These are phyloP conservation scores for Aeschynomene evenia DNA, from an alignment of 306 rosid species.

Conservation along the genomic window DNA sequence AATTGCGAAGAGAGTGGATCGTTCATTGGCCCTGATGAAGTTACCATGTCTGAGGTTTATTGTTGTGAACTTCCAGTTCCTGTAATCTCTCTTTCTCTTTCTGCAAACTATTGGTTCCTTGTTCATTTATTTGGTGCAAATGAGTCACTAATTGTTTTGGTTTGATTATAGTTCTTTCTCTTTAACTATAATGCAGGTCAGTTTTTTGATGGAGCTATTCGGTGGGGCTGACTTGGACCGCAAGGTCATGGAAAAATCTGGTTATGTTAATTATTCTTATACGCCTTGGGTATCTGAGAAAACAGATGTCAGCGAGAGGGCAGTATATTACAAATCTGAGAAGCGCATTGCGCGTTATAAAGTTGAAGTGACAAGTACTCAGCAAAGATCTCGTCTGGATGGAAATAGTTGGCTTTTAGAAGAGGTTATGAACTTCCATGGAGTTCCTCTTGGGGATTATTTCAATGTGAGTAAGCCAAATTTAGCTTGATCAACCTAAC, in stretches of 20 bases:
- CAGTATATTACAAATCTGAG: slow-evolving; percentile 68
- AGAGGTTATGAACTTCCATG: slow-evolving; percentile 89
- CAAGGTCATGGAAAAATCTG: slow-evolving; percentile 77
- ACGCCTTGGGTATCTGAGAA: slow-evolving; percentile 95
- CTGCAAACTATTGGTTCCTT: slow-evolving; percentile 11
- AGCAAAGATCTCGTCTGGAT: slow-evolving; percentile 55
- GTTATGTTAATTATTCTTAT: slow-evolving; percentile 66
- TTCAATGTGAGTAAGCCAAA: slow-evolving; percentile 62
- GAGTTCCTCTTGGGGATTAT: slow-evolving; percentile 80
- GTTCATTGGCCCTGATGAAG: slow-evolving; percentile 65
- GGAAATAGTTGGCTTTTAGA: slow-evolving; percentile 76
- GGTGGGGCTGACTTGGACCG: slow-evolving; percentile 78
- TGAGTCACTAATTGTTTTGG: not conserved
- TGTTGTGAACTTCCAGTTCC: slow-evolving; percentile 57
- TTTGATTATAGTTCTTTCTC: slow-evolving; percentile 29
- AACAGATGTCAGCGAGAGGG: slow-evolving; percentile 61
- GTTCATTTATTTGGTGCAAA: not conserved
- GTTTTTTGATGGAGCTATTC: slow-evolving; percentile 72
- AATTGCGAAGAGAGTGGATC: slow-evolving; percentile 72
- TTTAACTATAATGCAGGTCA: slow-evolving; percentile 51
- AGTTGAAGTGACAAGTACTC: slow-evolving; percentile 87
- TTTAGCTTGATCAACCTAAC: slow-evolving; percentile 21
- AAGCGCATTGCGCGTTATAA: slow-evolving; percentile 64
- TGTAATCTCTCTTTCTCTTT: slow-evolving; percentile 47
- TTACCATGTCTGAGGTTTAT: slow-evolving; percentile 78